Evolutionary conservation across 1,139 yeast genomes (phyloP).

Genomic region (Wickerhamiella pararugosa): DNA sequence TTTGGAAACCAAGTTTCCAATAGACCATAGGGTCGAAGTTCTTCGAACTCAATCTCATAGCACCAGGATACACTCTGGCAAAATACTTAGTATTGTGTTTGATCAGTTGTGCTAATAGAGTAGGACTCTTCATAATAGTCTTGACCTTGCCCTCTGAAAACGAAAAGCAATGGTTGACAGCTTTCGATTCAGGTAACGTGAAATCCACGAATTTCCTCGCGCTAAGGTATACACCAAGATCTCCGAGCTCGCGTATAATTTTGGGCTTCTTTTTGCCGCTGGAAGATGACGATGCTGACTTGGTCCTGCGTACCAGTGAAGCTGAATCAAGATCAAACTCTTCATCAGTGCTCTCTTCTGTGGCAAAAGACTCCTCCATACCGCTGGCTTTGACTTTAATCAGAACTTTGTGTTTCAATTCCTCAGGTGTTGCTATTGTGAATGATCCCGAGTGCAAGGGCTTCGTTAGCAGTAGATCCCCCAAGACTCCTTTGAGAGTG

Average conservation of each 20-base stretch:
- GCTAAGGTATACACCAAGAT: constrained; percentile 48
- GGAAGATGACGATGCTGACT: neutral
- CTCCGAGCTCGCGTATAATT: constrained; percentile 39
- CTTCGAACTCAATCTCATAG: constrained; percentile 55
- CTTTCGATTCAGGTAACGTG: constrained; percentile 73
- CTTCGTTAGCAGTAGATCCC: constrained; percentile 38
- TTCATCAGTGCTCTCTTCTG: constrained; percentile 23
- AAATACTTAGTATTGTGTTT: constrained; percentile 66
- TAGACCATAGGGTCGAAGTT: constrained; percentile 65
- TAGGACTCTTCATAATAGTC: constrained; percentile 46
- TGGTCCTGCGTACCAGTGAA: neutral
- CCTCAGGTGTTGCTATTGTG: constrained; percentile 55
- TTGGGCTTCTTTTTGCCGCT: neutral
- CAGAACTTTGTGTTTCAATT: constrained; percentile 51
- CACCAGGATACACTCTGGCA: constrained; percentile 81
- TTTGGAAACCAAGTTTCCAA: constrained; percentile 79
- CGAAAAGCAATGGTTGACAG: constrained; percentile 71
- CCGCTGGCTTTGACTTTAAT: constrained; percentile 47
- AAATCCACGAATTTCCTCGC: constrained; percentile 73
- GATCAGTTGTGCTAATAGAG: constrained; percentile 31
- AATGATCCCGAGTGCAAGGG: constrained; percentile 24
- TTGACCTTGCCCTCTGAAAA: constrained; percentile 59
- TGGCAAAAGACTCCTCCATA: constrained; percentile 1
- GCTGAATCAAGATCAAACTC: constrained; percentile 17
- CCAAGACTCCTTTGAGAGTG: constrained; percentile 41